Evolutionary conservation across 1,284 basidiomycete genomes (phyloP), one percentile per base, ranked within the genome.

Genomic region (Psilocybe mexicana): DNA sequence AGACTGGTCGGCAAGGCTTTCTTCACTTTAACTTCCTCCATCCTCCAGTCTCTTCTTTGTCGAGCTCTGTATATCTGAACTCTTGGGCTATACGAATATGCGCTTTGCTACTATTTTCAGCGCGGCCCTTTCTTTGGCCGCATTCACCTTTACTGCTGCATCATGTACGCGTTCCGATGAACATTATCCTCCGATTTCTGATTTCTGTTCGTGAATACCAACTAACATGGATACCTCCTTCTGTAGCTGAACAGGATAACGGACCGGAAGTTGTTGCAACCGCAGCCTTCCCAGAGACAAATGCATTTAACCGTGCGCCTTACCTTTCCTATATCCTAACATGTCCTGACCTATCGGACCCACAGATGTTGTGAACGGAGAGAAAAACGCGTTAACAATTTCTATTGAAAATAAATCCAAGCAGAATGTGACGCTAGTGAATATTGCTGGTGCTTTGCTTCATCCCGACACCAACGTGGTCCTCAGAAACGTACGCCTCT

Each of bases 281-380:
- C 61, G 87, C 88, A 56, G 74, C 81, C 14, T 95, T 93, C 73
- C 84, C 87, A 25, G 87, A 92, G 62, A 78, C 79, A 61, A 94
- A 94, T 72, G 82, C 86, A 1, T 93, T 94, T 67, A 90, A 88
- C 65, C 88, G 93, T 94, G 72, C 70, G 92, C 86, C 54, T 45
- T 45, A 26, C 61, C 33, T 42, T n/a, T 25, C 25, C 40, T 40
- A 23, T 25, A n/a, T 3, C 25, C 8, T 10, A 42, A 26, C 53
- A 40, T 52, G 54, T 60, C 56, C 62, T 65, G 28, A 61, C 59
- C 64, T 54, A 60, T 57, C 61, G 59, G 60, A 40, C 14, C 51
- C 58, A 14, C 68, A 94, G 93, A 93, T 60, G 78, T 95, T 53
- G 86, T 93, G 48, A 96, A 96, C 68, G 93, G 93, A 59, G 90